Evolutionary conservation across 2,329 filamentous ascomycete genomes (phyloP).

Genomic region (Cytospora mali): DNA sequence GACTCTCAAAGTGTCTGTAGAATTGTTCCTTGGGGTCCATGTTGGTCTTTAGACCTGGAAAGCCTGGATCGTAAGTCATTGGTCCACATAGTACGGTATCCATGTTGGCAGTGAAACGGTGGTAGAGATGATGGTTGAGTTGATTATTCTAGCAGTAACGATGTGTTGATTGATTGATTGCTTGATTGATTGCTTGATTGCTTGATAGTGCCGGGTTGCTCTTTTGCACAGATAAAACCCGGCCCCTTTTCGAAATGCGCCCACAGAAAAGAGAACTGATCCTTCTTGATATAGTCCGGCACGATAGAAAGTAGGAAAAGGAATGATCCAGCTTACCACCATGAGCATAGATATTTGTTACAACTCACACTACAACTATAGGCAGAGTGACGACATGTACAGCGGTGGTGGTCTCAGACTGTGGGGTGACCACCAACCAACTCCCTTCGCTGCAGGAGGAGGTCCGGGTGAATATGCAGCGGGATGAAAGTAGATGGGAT

Average conservation of each 20-base stretch:
- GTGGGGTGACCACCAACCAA: slow-evolving; percentile 15
- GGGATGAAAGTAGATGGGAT: neutral
- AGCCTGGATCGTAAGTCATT: slow-evolving; percentile 28
- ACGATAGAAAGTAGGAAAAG: neutral
- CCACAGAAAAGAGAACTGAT: neutral
- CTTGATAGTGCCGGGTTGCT: too few relatives aligned
- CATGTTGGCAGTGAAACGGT: slow-evolving; percentile 1
- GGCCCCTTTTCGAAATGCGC: neutral
- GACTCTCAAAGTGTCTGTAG: slow-evolving; percentile 79
- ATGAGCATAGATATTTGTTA: neutral
- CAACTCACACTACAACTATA: neutral
- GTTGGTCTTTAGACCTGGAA: slow-evolving; percentile 33
- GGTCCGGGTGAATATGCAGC: neutral
- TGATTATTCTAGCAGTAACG: neutral
- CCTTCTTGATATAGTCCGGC: slow-evolving; percentile 4
- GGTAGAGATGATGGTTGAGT: neutral
- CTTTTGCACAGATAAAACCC: too few relatives aligned
- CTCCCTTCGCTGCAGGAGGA: neutral
- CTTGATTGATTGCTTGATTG: too few relatives aligned
- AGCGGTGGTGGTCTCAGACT: slow-evolving; percentile 15
- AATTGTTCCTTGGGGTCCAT: slow-evolving; percentile 74
- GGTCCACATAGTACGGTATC: slow-evolving; percentile 20
- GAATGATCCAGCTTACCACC: slow-evolving; percentile 10
- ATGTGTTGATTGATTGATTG: neutral
- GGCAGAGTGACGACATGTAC: slow-evolving; percentile 27